Base-by-base conservation (phyloP, 164 flowering plant species). In the Houttuynia cordata region DNA sequence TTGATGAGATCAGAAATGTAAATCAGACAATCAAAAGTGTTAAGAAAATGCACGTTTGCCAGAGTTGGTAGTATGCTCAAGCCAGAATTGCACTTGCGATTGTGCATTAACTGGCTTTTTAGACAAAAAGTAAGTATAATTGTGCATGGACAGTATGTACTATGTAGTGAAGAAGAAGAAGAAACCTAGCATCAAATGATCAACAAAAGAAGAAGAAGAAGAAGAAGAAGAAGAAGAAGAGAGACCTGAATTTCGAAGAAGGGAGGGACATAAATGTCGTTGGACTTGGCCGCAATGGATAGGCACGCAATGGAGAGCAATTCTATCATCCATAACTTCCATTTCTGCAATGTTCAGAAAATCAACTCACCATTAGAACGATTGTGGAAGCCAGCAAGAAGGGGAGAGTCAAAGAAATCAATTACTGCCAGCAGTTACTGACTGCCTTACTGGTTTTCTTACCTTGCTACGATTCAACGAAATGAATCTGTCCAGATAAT, bases 401-500 rank as follows among this genome's bases (percentile, higher is more conserved):
- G 57, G 21, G 14, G 14, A n/a, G n/a, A n/a, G n/a, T n/a, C n/a
- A n/a, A n/a, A n/a, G n/a, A n/a, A n/a, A n/a, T n/a, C n/a, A n/a
- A n/a, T n/a, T n/a, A n/a, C n/a, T n/a, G n/a, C n/a, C n/a, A n/a
- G 7, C 20, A 19, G n/a, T n/a, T 13, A 37, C 23, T n/a, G n/a
- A n/a, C n/a, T n/a, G n/a, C n/a, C n/a, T n/a, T n/a, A n/a, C 25
- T 41, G 7, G 15, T 51, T 3, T 62, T 4, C 76, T 73, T 73
- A 82, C 87, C 24, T 68, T 75, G 69, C 74, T 69, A 12, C 64
- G 67, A 41, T 63, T 70, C 54, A 57, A 15, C 1, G 87, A 84
- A 42, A 82, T 58, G 63, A 81, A 84, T 1, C 94, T 79, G 61
- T 86, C 94, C 10, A 87, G 64, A 67, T 80, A 80, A 73, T 83